Conservation (phyloP, 176 grass and related monocot species). For the Bothriochloa decipiens region DNA sequence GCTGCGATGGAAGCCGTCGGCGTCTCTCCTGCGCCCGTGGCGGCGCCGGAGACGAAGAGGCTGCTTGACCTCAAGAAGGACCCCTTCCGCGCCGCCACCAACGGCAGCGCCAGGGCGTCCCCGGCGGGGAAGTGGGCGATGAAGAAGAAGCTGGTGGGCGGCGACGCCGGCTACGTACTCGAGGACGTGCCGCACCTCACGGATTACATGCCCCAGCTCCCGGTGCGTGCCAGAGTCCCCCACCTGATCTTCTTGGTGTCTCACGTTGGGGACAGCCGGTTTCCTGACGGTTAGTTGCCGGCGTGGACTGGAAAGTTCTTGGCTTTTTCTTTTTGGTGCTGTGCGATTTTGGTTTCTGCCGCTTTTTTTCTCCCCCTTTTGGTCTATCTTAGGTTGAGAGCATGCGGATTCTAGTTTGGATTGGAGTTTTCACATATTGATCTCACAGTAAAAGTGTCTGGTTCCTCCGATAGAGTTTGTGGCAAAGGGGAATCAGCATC, state of each 20-base stretch:
- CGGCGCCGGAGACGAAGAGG: slow-evolving; percentile 41
- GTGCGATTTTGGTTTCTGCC: not conserved
- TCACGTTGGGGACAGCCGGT: slow-evolving; percentile 28
- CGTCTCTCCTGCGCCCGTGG: slow-evolving; percentile 39
- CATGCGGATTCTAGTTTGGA: not conserved
- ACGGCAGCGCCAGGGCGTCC: slow-evolving; percentile 10
- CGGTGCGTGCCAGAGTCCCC: slow-evolving; percentile 56
- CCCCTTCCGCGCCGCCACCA: slow-evolving; percentile 25
- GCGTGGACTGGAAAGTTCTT: slow-evolving; percentile 22
- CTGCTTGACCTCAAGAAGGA: slow-evolving; percentile 61
- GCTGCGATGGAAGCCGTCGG: slow-evolving; percentile 47
- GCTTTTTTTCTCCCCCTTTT: not conserved
- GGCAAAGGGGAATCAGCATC: not conserved
- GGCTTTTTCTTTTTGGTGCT: not conserved
- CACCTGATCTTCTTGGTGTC: slow-evolving; percentile 14
- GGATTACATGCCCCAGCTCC: slow-evolving; percentile 76
- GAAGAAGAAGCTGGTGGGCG: slow-evolving; percentile 70
- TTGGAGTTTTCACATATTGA: not conserved
- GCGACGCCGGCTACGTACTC: slow-evolving; percentile 81
- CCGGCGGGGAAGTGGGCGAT: slow-evolving; percentile 46
- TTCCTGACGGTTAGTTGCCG: slow-evolving; percentile 29
- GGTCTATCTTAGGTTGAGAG: not conserved
- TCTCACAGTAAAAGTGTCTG: slow-evolving; percentile 10
- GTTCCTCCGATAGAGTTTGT: not conserved
- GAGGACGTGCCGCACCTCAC: slow-evolving; percentile 96